phyloP scores from a whole-genome alignment of 2,329 filamentous ascomycete species.

The Paecilomyces fulvus region DNA sequence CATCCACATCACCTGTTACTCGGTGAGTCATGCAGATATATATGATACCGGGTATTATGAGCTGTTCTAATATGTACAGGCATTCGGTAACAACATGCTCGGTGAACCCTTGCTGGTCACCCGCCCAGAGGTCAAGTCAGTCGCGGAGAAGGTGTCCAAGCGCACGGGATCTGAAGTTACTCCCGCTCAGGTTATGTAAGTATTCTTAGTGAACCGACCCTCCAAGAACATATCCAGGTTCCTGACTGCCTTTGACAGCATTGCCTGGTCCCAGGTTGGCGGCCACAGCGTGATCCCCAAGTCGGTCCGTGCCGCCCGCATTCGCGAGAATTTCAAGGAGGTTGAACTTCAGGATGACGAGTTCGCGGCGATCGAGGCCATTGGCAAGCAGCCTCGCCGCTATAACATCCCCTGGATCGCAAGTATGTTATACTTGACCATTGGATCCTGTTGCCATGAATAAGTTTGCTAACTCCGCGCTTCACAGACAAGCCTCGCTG shows the following conservation, averaged over 20 bases:
- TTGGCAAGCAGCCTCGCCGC: constrained; percentile 26
- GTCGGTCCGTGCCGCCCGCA: constrained; percentile 35
- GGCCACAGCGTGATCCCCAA: constrained; percentile 36
- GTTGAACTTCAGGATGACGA: constrained; percentile 31
- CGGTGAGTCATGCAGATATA: constrained; percentile 26
- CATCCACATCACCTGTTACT: constrained; percentile 57
- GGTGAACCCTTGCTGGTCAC: constrained; percentile 57
- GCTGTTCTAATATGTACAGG: constrained; percentile 13
- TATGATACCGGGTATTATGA: not conserved
- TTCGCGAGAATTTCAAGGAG: constrained; percentile 36
- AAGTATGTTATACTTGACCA: constrained; percentile 10
- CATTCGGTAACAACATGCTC: constrained; percentile 52
- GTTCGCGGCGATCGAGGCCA: constrained; percentile 23
- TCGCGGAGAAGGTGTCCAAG: constrained; percentile 48
- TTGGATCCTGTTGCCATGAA: not conserved
- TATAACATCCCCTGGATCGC: constrained; percentile 28
- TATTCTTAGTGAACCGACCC: not conserved
- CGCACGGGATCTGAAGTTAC: constrained; percentile 25
- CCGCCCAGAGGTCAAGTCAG: constrained; percentile 54
- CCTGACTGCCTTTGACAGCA: constrained; percentile 8
- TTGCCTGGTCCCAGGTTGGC: constrained; percentile 33
- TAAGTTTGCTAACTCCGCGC: not conserved
- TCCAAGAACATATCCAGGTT: not conserved
- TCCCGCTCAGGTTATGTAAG: constrained; percentile 29
- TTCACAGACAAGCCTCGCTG: constrained; percentile 43